Evolutionary conservation across 73 alveolate genomes (phyloP), one percentile per base, ranked within the genome.

Genomic region (Paramecium tetraurelia): DNA sequence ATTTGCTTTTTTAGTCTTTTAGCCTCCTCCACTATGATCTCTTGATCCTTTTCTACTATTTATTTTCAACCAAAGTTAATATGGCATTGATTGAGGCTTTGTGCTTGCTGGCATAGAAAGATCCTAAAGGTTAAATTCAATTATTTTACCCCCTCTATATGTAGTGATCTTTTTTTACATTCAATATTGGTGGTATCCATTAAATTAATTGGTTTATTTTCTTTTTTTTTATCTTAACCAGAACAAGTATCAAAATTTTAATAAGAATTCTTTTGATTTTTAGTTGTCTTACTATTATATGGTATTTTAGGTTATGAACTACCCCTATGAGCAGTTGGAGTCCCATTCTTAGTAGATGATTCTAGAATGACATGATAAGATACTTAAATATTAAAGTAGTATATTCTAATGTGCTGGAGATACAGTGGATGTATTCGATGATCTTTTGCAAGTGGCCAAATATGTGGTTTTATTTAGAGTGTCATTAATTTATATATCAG

Each of bases 281-380:
- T 71, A 18, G 86, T 71, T 71, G 53, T 27, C 27, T 11, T 70
- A 70, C 48, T 40, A 40, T 40, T 40, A 7, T 40, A 40, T 40
- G 48, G 48, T 58, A 75, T 75, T 40, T 75, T 75, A 2, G 29
- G 40, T 75, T 75, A 75, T n/a, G 88, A 75, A 35, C 20, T 75
- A 18, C 88, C 88, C 18, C 88, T 75, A n/a, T 10, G 68, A n/a
- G 88, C 88, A 31, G 88, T 75, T 31, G 88, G 88, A 68, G 85
- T 68, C 7, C 33, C 10, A 58, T 18, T 58, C 16, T 58, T 58
- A 36, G 43, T 36, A 36, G 43, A 36, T 1, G 48, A 7, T 40
- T 40, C 48, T 40, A 40, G 10, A 40, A 40, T 40, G 10, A 40
- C 16, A 5, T 40, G 7, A 7, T 0, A 40, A 6, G 0, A 40